Base-by-base conservation (phyloP, 768 basidiomycete genomes). In the Baorangia bicolor region DNA sequence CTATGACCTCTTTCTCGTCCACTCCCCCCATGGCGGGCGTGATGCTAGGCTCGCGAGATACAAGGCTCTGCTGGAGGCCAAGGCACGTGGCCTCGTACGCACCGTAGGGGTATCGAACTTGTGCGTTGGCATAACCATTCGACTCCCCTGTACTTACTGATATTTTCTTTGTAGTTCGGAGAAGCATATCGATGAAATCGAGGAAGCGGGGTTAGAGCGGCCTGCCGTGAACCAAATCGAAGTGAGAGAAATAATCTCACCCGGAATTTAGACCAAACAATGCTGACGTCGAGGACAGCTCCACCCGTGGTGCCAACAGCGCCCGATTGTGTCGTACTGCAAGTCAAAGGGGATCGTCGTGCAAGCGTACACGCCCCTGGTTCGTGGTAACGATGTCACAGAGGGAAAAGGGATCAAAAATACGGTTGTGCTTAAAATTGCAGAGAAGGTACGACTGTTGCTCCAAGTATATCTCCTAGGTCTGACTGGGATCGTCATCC, bases 281-380 rank as follows among this genome's bases (percentile, higher is more conserved):
- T 40, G 35, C 23, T 48, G 41, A 58, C 28, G 28, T 31, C 9
- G 30, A 34, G 52, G 47, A 25, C 57, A 91, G 87, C 74, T 92
- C 12, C 90, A 91, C 56, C 89, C 89, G 0, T 82, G 85, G 63
- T 92, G 88, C 71, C 91, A 93, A 68, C 91, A 93, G 67, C 78
- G 77, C 25, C 78, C 80, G 7, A 89, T 94, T 52, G 88, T 88
- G 18, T 77, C 84, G 3, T 94, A 87, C 69, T 92, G 89, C 69
- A 63, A 71, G 25, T 69, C 76, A 42, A 74, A 86, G 57, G 72
- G 74, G 4, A 88, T 92, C 53, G 66, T 83, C 21, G 73, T 90
- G 10, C 76, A 89, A 62, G 90, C 88, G 0, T 90, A 92, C 65
- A 82, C 86, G 57, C 90, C 93, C 0, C 74, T 94, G 43, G 66